A percentile compares a stretch with the other conserved stretches of the same genome.
Conservation (phyloP, 257 asterid genomes). For the Ophiorrhiza pumila region DNA sequence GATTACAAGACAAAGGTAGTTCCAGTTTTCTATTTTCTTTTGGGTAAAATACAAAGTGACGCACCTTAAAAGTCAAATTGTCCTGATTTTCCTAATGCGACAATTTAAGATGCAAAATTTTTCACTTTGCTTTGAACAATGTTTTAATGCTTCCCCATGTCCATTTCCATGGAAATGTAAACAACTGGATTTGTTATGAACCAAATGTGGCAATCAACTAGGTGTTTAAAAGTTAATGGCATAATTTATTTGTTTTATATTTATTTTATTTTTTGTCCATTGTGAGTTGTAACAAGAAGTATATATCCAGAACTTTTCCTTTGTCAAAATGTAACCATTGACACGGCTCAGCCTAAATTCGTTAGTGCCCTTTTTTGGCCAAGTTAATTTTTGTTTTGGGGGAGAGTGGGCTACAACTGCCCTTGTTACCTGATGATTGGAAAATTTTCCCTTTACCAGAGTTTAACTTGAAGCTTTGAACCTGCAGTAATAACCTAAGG, state of each 20-base stretch:
- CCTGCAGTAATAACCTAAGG: background rate
- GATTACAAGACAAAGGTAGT: constrained; percentile 79
- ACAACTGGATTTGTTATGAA: background rate
- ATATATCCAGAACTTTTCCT: no score
- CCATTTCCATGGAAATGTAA: background rate
- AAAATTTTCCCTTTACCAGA: no score
- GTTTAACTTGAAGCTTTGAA: background rate
- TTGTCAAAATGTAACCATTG: no score
- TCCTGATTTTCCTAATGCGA: background rate
- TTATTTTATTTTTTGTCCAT: no score
- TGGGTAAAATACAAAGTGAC: background rate
- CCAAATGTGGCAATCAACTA: background rate
- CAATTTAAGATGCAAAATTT: background rate
- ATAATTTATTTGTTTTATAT: background rate
- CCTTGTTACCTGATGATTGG: no score
- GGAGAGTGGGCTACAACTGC: no score
- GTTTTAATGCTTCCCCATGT: background rate
- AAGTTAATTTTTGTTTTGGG: no score
- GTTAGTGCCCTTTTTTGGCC: no score
- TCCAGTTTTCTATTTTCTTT: background rate
- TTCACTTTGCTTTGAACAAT: background rate
- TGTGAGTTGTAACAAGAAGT: no score
- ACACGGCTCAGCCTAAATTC: no score
- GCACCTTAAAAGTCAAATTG: background rate
- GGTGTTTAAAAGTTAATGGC: background rate